phyloP scores from a whole-genome alignment of 257 asterid species.

The Nicotiana noctiflora region DNA sequence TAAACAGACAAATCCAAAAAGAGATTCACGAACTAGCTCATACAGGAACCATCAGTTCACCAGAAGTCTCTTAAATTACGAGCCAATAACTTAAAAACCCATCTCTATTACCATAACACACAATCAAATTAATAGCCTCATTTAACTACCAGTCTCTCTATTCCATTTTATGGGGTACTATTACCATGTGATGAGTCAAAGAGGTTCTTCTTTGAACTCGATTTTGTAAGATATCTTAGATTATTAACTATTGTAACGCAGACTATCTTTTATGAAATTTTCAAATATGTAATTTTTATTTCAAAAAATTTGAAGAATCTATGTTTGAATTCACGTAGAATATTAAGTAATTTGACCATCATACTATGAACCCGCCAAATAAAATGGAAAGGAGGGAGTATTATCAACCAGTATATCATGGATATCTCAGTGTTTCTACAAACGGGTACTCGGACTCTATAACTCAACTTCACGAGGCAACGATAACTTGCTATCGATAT shows the following conservation, averaged over 20 bases:
- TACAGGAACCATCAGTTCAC: slow-evolving; percentile 26
- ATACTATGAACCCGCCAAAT: slow-evolving; percentile 20
- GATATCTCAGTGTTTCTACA: slow-evolving; percentile 19
- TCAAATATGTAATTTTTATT: too few relatives aligned
- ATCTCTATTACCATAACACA: slow-evolving; percentile 7
- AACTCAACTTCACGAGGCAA: slow-evolving; percentile 32
- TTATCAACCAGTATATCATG: slow-evolving; percentile 7
- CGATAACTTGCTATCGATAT: too few relatives aligned
- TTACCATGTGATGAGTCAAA: too few relatives aligned
- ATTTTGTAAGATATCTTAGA: too few relatives aligned
- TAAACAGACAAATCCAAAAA: slow-evolving; percentile 5
- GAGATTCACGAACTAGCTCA: slow-evolving; percentile 1
- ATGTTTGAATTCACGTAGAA: too few relatives aligned
- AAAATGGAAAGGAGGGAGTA: too few relatives aligned
- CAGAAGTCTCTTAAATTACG: slow-evolving; percentile 14
- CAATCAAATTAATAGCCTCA: slow-evolving; percentile 32
- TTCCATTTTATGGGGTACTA: neutral
- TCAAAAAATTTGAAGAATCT: too few relatives aligned
- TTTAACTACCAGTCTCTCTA: too few relatives aligned
- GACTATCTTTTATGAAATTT: too few relatives aligned
- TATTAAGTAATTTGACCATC: slow-evolving; percentile 15
- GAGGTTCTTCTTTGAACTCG: too few relatives aligned
- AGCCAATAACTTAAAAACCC: neutral
- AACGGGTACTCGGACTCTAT: slow-evolving; percentile 11
- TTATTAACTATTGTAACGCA: too few relatives aligned